These are phyloP conservation scores for Hyaloscypha hepaticicola DNA, from an alignment of 495 filamentous ascomycete species.

Conservation along the genomic window DNA sequence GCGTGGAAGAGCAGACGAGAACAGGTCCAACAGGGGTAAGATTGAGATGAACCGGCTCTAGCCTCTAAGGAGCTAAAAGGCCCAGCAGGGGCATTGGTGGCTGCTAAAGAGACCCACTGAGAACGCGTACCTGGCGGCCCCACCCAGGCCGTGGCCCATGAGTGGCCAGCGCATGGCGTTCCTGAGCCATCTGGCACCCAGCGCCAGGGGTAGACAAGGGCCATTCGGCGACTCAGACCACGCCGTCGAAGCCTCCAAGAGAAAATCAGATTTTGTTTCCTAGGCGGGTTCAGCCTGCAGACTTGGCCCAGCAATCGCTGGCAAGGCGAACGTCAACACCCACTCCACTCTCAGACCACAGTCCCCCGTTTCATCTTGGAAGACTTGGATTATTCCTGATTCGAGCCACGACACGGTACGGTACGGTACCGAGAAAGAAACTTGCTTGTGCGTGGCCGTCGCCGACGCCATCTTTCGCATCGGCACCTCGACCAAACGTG, in stretches of 20 bases:
- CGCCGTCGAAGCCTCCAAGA: not conserved
- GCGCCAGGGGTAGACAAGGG: not conserved
- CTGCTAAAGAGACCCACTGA: slow-evolving; percentile 11
- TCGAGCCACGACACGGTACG: slow-evolving; percentile 16
- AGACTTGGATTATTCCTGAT: not conserved
- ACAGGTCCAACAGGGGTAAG: slow-evolving; percentile 23
- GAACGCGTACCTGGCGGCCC: slow-evolving; percentile 16
- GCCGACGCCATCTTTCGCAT: not conserved
- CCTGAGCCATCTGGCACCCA: slow-evolving; percentile 13
- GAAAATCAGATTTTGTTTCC: not conserved
- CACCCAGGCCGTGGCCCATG: not conserved
- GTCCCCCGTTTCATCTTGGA: slow-evolving; percentile 3
- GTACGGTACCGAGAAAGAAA: not conserved
- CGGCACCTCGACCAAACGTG: not conserved
- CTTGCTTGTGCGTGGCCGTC: not conserved
- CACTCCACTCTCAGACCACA: not conserved
- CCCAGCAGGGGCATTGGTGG: not conserved
- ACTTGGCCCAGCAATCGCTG: not conserved
- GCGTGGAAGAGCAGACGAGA: not conserved
- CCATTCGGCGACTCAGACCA: not conserved
- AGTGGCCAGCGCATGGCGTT: slow-evolving; percentile 5
- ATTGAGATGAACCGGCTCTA: slow-evolving; percentile 27
- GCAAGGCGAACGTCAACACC: not conserved
- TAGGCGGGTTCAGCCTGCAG: not conserved
- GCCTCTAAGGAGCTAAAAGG: too few species aligned